These are phyloP conservation scores for Didymella keratinophila DNA, from an alignment of 2,329 filamentous ascomycete species.

Conservation along the genomic window DNA sequence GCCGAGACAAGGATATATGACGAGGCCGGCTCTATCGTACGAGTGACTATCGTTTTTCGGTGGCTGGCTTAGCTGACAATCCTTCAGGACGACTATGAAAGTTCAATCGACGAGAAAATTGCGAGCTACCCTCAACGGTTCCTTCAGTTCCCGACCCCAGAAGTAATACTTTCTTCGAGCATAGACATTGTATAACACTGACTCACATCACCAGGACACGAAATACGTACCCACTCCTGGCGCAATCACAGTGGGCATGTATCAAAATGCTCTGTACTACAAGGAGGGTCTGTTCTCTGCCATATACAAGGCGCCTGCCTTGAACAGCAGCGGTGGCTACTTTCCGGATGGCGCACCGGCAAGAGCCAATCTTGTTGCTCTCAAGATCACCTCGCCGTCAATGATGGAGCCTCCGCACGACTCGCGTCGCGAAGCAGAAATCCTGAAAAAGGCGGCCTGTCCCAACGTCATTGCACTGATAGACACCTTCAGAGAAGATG, in stretches of 20 bases:
- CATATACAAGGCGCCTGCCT: constrained; percentile 73
- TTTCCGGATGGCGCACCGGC: constrained; percentile 30
- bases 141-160: constrained; percentile 37
- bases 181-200: background rate
- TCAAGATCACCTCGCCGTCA: constrained; percentile 85
- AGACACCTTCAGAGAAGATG: constrained; percentile 74
- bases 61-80: constrained; percentile 26
- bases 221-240: constrained; percentile 46
- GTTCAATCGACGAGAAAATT: constrained; percentile 36
- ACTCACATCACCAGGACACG: constrained; percentile 30
- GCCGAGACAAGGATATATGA: constrained; percentile 72
- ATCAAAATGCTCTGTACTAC: constrained; percentile 64
- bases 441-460: constrained; percentile 68
- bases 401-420: constrained; percentile 82
- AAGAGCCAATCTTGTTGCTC: constrained; percentile 62
- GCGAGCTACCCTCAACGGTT: constrained; percentile 26
- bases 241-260: constrained; percentile 61
- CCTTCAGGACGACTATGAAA: constrained; percentile 47
- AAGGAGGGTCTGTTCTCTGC: constrained; percentile 79
- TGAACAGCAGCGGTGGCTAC: constrained; percentile 44
- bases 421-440: constrained; percentile 77
- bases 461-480: constrained; percentile 72
- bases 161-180: constrained; percentile 25
- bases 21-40: constrained; percentile 65
- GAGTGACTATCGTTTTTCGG: constrained; percentile 1